Percentiles rank a stretch among this genome's conserved stretches.
phyloP scores from a whole-genome alignment of 2,329 filamentous ascomycete species.

The Pseudogymnoascus sp. region DNA sequence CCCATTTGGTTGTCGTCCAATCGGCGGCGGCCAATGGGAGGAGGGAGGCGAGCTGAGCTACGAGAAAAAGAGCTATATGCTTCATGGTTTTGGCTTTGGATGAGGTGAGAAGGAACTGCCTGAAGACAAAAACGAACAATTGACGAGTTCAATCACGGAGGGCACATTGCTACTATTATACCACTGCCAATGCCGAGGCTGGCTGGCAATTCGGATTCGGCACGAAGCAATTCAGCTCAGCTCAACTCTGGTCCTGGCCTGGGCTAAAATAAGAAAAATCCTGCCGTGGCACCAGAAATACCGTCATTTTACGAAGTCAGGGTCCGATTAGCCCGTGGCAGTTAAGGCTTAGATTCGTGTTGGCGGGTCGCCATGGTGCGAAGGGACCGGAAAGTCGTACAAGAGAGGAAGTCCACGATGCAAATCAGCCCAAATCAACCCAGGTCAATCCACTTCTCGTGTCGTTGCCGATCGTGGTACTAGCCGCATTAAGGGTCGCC shows the following conservation, averaged over 20 bases:
- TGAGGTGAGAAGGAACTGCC: background rate
- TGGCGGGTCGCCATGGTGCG: background rate
- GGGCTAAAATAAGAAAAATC: background rate
- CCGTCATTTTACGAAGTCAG: slow-evolving; percentile 7
- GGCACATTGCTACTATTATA: background rate
- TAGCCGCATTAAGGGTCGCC: background rate
- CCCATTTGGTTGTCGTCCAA: slow-evolving; percentile 25
- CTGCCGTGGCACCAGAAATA: background rate
- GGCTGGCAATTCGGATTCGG: background rate
- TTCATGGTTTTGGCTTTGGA: background rate
- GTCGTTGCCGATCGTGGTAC: slow-evolving; percentile 2
- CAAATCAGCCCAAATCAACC: background rate
- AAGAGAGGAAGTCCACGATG: background rate
- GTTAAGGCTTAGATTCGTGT: background rate
- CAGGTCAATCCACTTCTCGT: background rate
- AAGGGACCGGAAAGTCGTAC: background rate
- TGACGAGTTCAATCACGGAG: background rate
- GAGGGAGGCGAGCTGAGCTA: slow-evolving; percentile 1
- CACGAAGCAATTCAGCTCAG: background rate
- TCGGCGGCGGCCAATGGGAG: slow-evolving; percentile 9
- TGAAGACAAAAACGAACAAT: background rate
- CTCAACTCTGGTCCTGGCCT: background rate
- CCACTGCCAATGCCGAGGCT: background rate
- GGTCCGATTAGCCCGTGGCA: background rate
- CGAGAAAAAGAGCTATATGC: background rate